Evolutionary conservation across 305 asterid species (phyloP).

Genomic region (Solanum hybrid): DNA sequence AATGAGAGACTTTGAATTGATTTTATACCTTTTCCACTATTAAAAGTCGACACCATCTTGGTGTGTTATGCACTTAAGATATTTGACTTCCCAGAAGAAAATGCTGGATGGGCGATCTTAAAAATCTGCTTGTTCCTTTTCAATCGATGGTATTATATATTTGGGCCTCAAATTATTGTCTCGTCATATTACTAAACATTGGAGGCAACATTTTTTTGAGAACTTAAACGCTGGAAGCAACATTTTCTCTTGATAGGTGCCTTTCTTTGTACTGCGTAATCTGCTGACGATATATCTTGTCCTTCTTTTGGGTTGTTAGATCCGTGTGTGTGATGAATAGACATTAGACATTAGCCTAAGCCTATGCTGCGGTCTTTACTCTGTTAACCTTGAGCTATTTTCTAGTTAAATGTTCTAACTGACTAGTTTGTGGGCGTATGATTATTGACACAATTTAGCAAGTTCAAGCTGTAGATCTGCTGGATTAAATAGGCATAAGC

Average conservation of each 20-base stretch:
- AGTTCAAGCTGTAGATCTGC: not conserved
- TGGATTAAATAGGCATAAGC: not conserved
- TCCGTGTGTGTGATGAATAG: not conserved
- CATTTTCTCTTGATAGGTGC: not conserved
- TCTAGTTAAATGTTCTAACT: not conserved
- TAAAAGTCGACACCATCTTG: not conserved
- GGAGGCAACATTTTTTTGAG: not conserved
- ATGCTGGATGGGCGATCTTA: not conserved
- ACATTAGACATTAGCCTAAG: not conserved
- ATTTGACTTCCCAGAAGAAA: not conserved
- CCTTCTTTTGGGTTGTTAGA: not conserved
- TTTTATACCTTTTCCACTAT: not conserved
- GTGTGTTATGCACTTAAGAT: not conserved
- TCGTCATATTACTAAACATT: not conserved
- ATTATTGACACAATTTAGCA: not conserved
- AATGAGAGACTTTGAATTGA: not conserved
- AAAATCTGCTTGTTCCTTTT: not conserved
- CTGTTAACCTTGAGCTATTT: not conserved
- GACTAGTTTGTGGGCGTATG: not conserved
- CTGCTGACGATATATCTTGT: not conserved
- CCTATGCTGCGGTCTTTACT: not conserved
- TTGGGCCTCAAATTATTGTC: not conserved
- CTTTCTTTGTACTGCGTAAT: not conserved
- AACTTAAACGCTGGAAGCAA: not conserved
- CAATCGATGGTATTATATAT: not conserved